phyloP scores from a whole-genome alignment of 371 early-diverging fungal genomes.

The Dipsacomyces acuminosporus region DNA sequence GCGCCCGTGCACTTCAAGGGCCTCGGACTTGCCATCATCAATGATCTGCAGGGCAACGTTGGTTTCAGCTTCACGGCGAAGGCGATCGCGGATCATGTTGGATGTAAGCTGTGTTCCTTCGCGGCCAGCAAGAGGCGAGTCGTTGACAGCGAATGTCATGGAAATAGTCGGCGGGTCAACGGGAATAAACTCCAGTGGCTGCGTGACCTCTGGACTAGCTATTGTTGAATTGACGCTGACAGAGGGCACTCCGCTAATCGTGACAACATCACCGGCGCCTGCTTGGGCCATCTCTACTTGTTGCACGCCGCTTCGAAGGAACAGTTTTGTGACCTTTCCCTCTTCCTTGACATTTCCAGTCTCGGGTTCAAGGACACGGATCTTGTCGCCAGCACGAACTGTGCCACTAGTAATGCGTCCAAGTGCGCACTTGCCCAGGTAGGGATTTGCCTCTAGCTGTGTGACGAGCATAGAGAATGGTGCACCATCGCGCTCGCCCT shows the following conservation, averaged over 20 bases:
- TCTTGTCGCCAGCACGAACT: slow-evolving; percentile 61
- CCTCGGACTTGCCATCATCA: slow-evolving; percentile 53
- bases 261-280: slow-evolving; percentile 80
- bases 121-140: slow-evolving; percentile 71
- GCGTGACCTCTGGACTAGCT: slow-evolving; percentile 53
- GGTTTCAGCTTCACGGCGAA: slow-evolving; percentile 68
- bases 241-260: slow-evolving; percentile 63
- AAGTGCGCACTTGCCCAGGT: slow-evolving; percentile 71
- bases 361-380: slow-evolving; percentile 61
- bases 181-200: slow-evolving; percentile 62
- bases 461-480: slow-evolving; percentile 77
- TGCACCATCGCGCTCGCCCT: slow-evolving; percentile 47
- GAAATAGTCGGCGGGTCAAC: slow-evolving; percentile 78
- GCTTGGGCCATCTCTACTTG: slow-evolving; percentile 63
- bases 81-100: slow-evolving; percentile 65
- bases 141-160: slow-evolving; percentile 74
- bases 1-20: slow-evolving; percentile 75
- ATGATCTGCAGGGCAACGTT: slow-evolving; percentile 69
- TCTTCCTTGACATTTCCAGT: slow-evolving; percentile 54
- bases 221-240: slow-evolving; percentile 73
- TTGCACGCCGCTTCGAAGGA: slow-evolving; percentile 64
- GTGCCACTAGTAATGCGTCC: slow-evolving; percentile 65
- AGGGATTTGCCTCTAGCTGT: slow-evolving; percentile 71
- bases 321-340: slow-evolving; percentile 64
- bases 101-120: slow-evolving; percentile 71